phyloP scores from a whole-genome alignment of 2,329 filamentous ascomycete species.

The Cryphonectria radicalis region DNA sequence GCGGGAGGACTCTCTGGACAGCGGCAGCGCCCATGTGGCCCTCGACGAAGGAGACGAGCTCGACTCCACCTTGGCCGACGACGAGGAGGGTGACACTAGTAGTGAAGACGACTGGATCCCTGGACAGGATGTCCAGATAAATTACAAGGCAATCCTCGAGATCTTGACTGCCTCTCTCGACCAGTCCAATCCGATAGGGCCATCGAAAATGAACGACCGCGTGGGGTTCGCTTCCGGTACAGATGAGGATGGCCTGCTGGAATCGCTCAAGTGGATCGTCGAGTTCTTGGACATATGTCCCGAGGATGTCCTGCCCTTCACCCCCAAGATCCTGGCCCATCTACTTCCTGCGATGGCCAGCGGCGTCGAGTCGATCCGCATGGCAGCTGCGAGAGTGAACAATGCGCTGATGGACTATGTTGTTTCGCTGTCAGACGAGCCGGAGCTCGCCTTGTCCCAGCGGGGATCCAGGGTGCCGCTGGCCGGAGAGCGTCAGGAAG shows the following conservation, averaged over 20 bases:
- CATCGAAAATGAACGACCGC: conserved; percentile 21
- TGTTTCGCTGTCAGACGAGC: conserved; percentile 81
- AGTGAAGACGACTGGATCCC: conserved; percentile 95
- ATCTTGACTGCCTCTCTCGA: conserved; percentile 90
- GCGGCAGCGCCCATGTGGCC: conserved; percentile 61
- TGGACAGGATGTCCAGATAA: conserved; percentile 93
- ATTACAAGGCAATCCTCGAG: conserved; percentile 88
- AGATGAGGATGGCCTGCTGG: conserved; percentile 91
- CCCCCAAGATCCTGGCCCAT: conserved; percentile 87
- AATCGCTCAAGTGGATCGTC: conserved; percentile 92
- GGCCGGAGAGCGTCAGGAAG: conserved; percentile 51
- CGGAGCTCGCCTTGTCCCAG: conserved; percentile 43
- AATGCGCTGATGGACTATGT: conserved; percentile 92
- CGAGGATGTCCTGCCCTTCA: conserved; percentile 93
- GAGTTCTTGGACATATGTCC: conserved; percentile 97
- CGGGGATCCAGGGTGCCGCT: conserved; percentile 46
- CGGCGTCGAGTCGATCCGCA: conserved; percentile 83
- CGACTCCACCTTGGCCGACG: conserved; percentile 60
- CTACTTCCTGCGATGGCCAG: conserved; percentile 94
- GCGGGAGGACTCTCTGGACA: conserved; percentile 71
- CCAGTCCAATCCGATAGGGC: conserved; percentile 28
- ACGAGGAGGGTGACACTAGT: conserved; percentile 63
- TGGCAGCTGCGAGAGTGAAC: conserved; percentile 88
- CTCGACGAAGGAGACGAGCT: conserved; percentile 65
- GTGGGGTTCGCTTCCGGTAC: conserved; percentile 26